phyloP scores from a whole-genome alignment of 768 basidiomycete genomes.

The Strobilomyces echinocephalus region DNA sequence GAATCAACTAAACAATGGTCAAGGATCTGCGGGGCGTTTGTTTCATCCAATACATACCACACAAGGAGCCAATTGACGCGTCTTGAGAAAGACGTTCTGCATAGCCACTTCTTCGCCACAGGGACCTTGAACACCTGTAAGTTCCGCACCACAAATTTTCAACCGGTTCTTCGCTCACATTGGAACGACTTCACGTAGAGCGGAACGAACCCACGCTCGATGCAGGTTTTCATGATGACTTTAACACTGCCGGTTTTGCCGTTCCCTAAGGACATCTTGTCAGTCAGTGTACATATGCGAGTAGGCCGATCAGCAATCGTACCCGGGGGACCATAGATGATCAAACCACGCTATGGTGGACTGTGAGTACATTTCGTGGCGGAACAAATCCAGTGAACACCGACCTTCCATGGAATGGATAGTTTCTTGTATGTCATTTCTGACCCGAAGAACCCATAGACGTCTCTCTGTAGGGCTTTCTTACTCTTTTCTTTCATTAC shows the following conservation, averaged over 20 bases:
- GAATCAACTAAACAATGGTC: conserved; percentile 26
- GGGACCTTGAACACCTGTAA: conserved; percentile 37
- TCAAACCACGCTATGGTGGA: conserved; percentile 61
- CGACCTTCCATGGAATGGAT: conserved; percentile 79
- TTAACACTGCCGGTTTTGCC: conserved; percentile 84
- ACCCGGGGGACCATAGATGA: conserved; percentile 81
- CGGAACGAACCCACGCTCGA: conserved; percentile 56
- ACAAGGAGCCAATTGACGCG: conserved; percentile 66
- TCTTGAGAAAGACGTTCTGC: conserved; percentile 62
- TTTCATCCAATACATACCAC: conserved; percentile 46
- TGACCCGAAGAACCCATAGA: conserved; percentile 76
- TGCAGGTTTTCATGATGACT: conserved; percentile 72
- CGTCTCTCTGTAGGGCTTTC: conserved; percentile 60
- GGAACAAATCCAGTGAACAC: not conserved
- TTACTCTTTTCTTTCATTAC: conserved; percentile 71
- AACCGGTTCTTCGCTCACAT: conserved; percentile 36
- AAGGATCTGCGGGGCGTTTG: conserved; percentile 18
- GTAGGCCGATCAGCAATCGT: conserved; percentile 6
- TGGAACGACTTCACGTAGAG: conserved; percentile 82
- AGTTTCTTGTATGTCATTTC: conserved; percentile 69
- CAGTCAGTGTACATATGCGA: not conserved
- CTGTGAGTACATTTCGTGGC: not conserved
- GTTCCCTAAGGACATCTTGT: conserved; percentile 48
- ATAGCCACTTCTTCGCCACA: conserved; percentile 66
- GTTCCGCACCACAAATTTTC: not conserved